A percentile compares a stretch with the other conserved stretches of the same genome.
Evolutionary conservation across 306 rosid genomes (phyloP).

Genomic region (Quercus dentata): DNA sequence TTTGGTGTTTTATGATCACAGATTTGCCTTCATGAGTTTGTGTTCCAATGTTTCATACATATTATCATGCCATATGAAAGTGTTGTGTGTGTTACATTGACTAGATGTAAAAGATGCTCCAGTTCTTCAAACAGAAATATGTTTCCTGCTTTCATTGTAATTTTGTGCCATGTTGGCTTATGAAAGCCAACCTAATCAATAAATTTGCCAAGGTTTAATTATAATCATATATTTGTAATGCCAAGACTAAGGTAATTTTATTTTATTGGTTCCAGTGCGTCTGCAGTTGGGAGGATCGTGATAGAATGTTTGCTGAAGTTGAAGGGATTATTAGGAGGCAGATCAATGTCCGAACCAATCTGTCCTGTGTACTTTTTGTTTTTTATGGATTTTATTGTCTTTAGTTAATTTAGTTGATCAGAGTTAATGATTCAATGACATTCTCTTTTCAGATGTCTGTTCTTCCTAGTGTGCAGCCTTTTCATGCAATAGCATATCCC

Average conservation of each 20-base stretch:
- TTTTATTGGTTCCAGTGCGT: conserved; percentile 53
- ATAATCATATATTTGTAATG: not conserved
- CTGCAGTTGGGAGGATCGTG: conserved; percentile 98
- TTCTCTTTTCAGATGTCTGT: conserved; percentile 71
- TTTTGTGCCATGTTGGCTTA: too few relatives aligned
- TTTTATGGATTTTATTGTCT: conserved; percentile 1
- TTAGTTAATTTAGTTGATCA: not conserved
- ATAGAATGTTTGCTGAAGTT: conserved; percentile 83
- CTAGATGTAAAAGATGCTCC: too few relatives aligned
- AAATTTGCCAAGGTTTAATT: not conserved
- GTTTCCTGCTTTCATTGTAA: too few relatives aligned
- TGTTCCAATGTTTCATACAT: too few relatives aligned
- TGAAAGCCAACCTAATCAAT: too few relatives aligned
- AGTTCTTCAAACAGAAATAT: too few relatives aligned
- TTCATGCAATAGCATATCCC: conserved; percentile 98
- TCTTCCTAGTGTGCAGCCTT: conserved; percentile 99
- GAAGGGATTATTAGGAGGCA: conserved; percentile 92
- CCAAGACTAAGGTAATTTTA: too few relatives aligned
- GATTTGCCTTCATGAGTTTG: too few relatives aligned
- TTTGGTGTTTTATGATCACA: too few relatives aligned
- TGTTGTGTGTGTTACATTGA: too few relatives aligned
- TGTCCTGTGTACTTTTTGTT: not conserved
- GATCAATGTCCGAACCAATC: conserved; percentile 68
- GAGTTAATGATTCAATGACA: not conserved
- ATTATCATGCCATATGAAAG: too few relatives aligned